These are phyloP conservation scores for Moesziomyces sp. DNA, from an alignment of 1,284 basidiomycete species.

Conservation along the genomic window DNA sequence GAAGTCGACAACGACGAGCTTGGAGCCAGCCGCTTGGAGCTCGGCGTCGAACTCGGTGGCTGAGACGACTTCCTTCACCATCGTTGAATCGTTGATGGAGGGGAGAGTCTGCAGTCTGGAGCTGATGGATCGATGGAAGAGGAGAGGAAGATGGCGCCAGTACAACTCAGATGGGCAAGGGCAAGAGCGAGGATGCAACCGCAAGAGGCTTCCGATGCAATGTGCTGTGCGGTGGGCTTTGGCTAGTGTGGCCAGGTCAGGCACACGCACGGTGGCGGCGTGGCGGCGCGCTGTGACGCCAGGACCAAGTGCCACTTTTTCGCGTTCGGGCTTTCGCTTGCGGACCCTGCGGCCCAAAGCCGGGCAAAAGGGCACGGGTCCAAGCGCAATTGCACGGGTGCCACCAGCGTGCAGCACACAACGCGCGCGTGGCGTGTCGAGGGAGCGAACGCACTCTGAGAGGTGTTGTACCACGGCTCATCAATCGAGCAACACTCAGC, in stretches of 20 bases:
- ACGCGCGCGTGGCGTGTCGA: not conserved
- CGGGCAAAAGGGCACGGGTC: too few species aligned
- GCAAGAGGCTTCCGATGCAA: not conserved
- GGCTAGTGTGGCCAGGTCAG: not conserved
- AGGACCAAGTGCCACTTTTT: not conserved
- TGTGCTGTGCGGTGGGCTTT: too few species aligned
- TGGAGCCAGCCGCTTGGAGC: constrained; percentile 37
- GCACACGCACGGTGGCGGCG: too few species aligned
- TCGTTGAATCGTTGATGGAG: constrained; percentile 11
- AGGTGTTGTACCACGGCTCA: not conserved
- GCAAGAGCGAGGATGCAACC: not conserved
- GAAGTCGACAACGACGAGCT: constrained; percentile 53
- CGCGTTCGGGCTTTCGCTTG: too few species aligned
- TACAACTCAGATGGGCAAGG: not conserved
- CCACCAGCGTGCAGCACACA: not conserved
- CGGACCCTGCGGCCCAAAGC: not conserved
- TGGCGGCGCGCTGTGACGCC: not conserved
- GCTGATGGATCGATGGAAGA: not conserved
- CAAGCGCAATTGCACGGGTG: not conserved
- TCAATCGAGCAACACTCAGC: not conserved
- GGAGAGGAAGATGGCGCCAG: not conserved
- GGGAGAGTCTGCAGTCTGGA: not conserved
- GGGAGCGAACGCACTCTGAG: not conserved
- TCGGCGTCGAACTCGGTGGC: constrained; percentile 41
- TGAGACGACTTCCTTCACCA: constrained; percentile 48